Evolutionary conservation across 2,329 filamentous ascomycete genomes (phyloP), one percentile per base, ranked within the genome.

Genomic region (Paraphoma sp.): DNA sequence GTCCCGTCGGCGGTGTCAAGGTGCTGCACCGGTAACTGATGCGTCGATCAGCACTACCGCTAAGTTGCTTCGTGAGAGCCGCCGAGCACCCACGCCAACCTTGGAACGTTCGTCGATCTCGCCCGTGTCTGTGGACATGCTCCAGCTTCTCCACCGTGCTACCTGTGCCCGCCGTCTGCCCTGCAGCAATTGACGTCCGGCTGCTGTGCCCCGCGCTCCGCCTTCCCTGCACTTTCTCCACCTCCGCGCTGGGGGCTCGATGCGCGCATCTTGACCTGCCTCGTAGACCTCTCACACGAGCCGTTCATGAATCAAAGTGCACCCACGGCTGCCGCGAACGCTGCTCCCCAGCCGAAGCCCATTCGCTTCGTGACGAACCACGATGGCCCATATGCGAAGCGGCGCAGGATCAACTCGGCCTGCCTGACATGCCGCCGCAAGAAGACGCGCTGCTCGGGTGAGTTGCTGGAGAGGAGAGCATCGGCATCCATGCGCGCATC

Each of bases 391-490:
- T 78, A 78, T 59, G 75, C 76, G 38, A 78, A 78, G 70, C 67
- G 76, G 31, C 67, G 76, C 46, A 70, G 76, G 55, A 78, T 78
- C 63, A 78, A 76, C 60, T 73, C 75, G 40, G 76, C 76, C 10
- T 83, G 81, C 55, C 56, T 82, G 64, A 82, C 80, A 17, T 83
- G 81, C 61, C 73, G 81, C 8, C 78, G 78, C 62, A 79, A 81
- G 58, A 83, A 83, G 73, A 82, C 81, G 57, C 79, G 80, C 44
- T 83, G 81, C 59, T 80, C 78, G 14, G 79, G 80, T 67, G 68
- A 17, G 52, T 9, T 10, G 7, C 10, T 11, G 8, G 17, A 11
- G 7, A 14, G 44, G n/a, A 8, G 17, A 11, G 12, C 7, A 30
- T 17, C 18, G n/a, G 10, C 28, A 23, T 36, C 3, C 10, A 76